Conservation (phyloP, 768 basidiomycete species). For the Cystofilobasidium ferigula region DNA sequence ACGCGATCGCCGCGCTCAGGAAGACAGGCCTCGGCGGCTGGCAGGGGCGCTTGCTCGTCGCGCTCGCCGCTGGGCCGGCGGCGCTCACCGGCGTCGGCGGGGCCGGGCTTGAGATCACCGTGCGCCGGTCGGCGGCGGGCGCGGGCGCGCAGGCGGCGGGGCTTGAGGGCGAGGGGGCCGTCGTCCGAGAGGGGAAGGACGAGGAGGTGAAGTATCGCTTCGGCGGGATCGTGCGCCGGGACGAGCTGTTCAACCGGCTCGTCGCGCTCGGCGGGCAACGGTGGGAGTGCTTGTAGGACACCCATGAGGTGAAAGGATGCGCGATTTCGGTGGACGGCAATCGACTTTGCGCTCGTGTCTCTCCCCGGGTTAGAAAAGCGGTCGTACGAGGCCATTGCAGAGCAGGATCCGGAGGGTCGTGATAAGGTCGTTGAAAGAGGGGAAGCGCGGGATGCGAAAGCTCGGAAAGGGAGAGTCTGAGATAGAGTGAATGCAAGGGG, state of each 20-base stretch:
- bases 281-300: slow-evolving; percentile 22
- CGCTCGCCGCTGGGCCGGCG: not conserved
- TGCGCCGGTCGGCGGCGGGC: not conserved
- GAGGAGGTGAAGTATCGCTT: slow-evolving; percentile 14
- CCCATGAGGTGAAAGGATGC: too few species aligned
- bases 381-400: too few species aligned
- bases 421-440: too few species aligned
- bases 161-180: not conserved
- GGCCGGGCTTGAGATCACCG: slow-evolving; percentile 13
- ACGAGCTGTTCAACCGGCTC: slow-evolving; percentile 25
- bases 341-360: too few species aligned
- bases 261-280: slow-evolving; percentile 15
- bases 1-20: slow-evolving; percentile 2
- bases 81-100: slow-evolving; percentile 19
- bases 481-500: too few species aligned
- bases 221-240: slow-evolving; percentile 15
- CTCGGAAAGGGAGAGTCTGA: too few species aligned
- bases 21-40: slow-evolving; percentile 20
- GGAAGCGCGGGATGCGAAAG: too few species aligned
- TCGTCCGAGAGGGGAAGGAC: not conserved
- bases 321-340: too few species aligned
- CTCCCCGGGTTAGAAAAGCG: too few species aligned
- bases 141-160: too few species aligned
- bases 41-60: slow-evolving; percentile 13
- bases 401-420: too few species aligned